These are phyloP conservation scores for Lodderomyces margitis DNA, from an alignment of 1,139 yeast genomes.

Conservation along the genomic window DNA sequence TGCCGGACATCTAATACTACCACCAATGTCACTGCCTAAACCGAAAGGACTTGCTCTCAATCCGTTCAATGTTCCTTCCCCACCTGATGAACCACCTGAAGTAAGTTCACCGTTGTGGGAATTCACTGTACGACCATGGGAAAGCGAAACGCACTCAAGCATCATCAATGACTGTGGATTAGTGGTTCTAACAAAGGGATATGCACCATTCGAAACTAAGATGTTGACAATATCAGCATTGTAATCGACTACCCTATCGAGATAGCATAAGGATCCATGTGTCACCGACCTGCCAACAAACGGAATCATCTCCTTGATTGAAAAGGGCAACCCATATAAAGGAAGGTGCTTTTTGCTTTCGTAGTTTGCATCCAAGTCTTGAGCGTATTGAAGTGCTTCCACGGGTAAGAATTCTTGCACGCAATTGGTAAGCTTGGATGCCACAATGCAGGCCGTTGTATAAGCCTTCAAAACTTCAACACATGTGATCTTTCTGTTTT, in stretches of 20 bases:
- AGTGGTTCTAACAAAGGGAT: constrained; percentile 41
- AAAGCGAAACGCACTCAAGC: constrained; percentile 48
- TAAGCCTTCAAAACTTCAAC: constrained; percentile 31
- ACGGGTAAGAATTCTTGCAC: constrained; percentile 21
- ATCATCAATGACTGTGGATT: constrained; percentile 61
- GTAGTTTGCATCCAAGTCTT: constrained; percentile 18
- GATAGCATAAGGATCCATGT: constrained; percentile 23
- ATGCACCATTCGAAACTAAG: constrained; percentile 20
- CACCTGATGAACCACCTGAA: constrained; percentile 42
- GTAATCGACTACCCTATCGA: constrained; percentile 22
- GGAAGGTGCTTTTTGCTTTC: constrained; percentile 17
- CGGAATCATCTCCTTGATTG: constrained; percentile 23
- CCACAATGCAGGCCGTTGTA: constrained; percentile 23
- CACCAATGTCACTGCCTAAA: constrained; percentile 31
- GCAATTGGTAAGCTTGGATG: constrained; percentile 24
- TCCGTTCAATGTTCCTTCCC: constrained; percentile 26
- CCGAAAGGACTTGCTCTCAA: constrained; percentile 26
- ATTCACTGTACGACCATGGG: constrained; percentile 52
- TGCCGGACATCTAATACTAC: constrained; percentile 28
- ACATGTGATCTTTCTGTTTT: constrained; percentile 17
- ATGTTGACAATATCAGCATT: constrained; percentile 23
- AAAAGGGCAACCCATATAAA: constrained; percentile 25
- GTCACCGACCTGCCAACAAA: constrained; percentile 18
- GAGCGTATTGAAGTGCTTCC: constrained; percentile 20
- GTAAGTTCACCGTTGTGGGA: constrained; percentile 52